These are phyloP conservation scores for Neoarthrinium moseri DNA, from an alignment of 2,329 filamentous ascomycete species.

Conservation along the genomic window DNA sequence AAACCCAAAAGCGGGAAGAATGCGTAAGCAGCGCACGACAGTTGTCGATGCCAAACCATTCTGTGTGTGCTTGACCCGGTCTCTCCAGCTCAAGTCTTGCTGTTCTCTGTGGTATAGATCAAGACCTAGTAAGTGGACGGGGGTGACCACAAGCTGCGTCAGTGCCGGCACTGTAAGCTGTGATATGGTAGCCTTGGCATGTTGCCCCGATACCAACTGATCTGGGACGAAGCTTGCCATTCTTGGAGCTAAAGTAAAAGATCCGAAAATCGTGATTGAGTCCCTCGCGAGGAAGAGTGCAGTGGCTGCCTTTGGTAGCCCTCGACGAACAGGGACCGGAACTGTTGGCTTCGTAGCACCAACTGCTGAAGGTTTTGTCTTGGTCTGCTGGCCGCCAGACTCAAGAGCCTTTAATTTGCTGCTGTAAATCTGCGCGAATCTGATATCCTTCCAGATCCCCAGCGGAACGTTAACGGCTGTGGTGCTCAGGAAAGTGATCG, in stretches of 20 bases:
- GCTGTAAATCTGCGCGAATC: neutral
- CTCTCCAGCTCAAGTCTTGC: neutral
- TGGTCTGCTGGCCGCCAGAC: no score
- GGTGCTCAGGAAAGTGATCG: neutral
- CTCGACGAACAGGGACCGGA: neutral
- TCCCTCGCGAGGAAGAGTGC: neutral
- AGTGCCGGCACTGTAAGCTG: neutral
- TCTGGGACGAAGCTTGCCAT: neutral
- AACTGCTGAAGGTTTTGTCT: neutral
- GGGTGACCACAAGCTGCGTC: neutral
- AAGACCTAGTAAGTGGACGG: neutral
- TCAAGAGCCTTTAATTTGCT: neutral
- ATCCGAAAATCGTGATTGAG: neutral
- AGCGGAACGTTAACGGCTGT: neutral
- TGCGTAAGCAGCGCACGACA: neutral
- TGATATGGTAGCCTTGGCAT: neutral
- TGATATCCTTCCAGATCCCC: neutral
- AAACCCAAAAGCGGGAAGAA: neutral
- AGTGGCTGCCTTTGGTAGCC: neutral
- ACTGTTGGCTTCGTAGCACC: neutral
- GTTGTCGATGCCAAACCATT: neutral
- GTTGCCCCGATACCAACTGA: neutral
- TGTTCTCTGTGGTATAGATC: neutral
- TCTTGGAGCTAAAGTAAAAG: neutral
- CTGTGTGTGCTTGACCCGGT: neutral